Base-by-base conservation (phyloP, 768 basidiomycete genomes). In the Russula dissimulans region DNA sequence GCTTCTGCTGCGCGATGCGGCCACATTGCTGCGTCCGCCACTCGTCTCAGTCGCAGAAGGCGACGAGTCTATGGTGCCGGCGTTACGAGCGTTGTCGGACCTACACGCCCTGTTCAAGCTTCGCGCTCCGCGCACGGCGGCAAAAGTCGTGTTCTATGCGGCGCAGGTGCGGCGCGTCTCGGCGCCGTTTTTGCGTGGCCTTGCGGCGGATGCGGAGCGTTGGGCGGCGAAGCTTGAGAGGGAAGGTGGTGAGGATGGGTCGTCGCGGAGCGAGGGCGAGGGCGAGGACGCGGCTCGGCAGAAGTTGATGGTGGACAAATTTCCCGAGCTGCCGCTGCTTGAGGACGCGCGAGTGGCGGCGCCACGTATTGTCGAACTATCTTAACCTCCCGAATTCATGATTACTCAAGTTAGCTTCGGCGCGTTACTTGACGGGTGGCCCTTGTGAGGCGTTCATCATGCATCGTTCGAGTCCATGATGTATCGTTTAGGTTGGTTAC, bases 101-200 rank as follows among this genome's bases (percentile, higher is more conserved):
- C 57, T 86, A 14, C 65, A 69, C 41, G 65, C 65, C 9, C 66
- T 86, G 34, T 84, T 80, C 69, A 55, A 55, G 15, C 60, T 8
- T 51, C 11, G 36, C 34, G 29, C 49, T 8, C 22, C 61, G 12
- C 80, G 79, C 65, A 70, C 81, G 51, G 69, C 75, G 9, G 81
- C 81, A 65, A 91, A 89, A 72, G 65, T 90, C 29, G 70, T 76
- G 14, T 91, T 86, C 71, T 91, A 91, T 63, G 81, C 81, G 5
- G 86, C 84, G 7, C 80, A 85, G 65, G 68, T 84, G 5, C 31
- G 18, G 29, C 58, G 47, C 14, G 51, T 34, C 15, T 31, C 58
- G 2, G 32, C 58, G 17, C 32, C 29, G 7, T 3, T 60, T 9
- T 50, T 60, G 42, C 56, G 61, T 5, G 22, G 15, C 8, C 39